Evolutionary conservation across 2,329 filamentous ascomycete genomes (phyloP).

Genomic region (Pseudogymnoascus sp.): DNA sequence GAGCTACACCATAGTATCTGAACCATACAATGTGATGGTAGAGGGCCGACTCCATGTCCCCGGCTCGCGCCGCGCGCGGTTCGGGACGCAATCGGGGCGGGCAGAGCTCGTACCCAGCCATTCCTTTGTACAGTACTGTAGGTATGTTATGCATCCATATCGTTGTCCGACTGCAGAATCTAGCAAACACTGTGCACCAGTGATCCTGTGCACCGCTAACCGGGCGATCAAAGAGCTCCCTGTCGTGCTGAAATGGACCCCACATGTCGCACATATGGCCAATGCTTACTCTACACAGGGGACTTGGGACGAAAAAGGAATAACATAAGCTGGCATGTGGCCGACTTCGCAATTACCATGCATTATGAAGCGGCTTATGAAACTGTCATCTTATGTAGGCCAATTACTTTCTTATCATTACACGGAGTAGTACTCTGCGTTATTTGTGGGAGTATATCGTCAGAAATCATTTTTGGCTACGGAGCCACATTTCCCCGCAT

Average conservation of each 20-base stretch:
- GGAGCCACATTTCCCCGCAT: neutral
- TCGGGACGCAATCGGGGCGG: conserved; percentile 3
- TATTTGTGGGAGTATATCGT: neutral
- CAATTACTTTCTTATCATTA: neutral
- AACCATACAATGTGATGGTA: neutral
- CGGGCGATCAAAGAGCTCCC: neutral
- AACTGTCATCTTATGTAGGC: neutral
- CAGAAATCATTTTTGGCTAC: neutral
- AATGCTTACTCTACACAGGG: neutral
- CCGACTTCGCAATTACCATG: neutral
- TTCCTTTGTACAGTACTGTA: neutral
- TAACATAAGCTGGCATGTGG: neutral
- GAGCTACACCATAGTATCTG: neutral
- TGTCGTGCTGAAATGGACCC: conserved; percentile 1
- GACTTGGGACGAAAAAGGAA: neutral
- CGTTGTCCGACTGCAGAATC: neutral
- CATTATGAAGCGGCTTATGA: conserved; percentile 7
- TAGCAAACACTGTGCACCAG: neutral
- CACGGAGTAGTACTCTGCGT: neutral
- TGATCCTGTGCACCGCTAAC: neutral
- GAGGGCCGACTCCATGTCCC: conserved; percentile 3
- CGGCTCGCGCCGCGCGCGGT: neutral
- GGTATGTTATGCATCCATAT: conserved; percentile 1
- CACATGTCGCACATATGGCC: neutral
- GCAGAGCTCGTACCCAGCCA: neutral